A percentile compares a stretch with the other conserved stretches of the same genome.
These are phyloP conservation scores for Sabuloglossum arenarium DNA, from an alignment of 495 filamentous ascomycete species.

Conservation along the genomic window DNA sequence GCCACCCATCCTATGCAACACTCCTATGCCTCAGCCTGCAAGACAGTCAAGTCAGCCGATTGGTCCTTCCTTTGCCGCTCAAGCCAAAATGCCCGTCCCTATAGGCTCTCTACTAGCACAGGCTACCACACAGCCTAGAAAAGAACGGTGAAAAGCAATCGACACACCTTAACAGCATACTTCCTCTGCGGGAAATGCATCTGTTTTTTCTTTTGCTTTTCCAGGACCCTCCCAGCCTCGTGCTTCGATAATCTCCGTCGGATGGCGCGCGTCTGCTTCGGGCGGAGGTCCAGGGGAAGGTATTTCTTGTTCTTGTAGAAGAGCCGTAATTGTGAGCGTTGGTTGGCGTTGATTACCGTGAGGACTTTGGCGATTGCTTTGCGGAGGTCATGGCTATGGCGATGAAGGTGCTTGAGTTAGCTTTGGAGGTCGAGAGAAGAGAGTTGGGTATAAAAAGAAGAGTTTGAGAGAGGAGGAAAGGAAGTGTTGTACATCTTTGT, in stretches of 20 bases:
- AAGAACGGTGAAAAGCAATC: background rate
- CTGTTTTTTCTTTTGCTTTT: conserved; percentile 84
- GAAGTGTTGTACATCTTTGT: conserved; percentile 96
- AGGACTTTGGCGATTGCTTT: conserved; percentile 97
- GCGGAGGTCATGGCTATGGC: conserved; percentile 78
- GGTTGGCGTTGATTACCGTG: conserved; percentile 98
- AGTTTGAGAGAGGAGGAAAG: no score
- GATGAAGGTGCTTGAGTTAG: background rate
- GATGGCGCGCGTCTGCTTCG: conserved; percentile 92
- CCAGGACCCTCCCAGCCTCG: conserved; percentile 59
- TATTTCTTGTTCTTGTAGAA: conserved; percentile 99
- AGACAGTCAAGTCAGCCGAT: background rate
- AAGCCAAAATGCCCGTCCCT: no score
- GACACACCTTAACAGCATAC: conserved; percentile 86
- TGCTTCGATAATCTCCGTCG: conserved; percentile 76
- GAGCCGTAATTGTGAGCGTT: conserved; percentile 87
- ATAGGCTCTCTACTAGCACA: background rate
- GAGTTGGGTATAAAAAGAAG: background rate
- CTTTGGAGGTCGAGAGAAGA: background rate
- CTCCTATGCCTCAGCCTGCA: background rate
- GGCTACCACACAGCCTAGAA: background rate
- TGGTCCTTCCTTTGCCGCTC: background rate
- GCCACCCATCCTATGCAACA: background rate
- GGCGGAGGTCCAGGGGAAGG: conserved; percentile 84
- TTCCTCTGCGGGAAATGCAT: conserved; percentile 96